phyloP scores from a whole-genome alignment of 768 basidiomycete genomes.

The Tulasnella sp. region DNA sequence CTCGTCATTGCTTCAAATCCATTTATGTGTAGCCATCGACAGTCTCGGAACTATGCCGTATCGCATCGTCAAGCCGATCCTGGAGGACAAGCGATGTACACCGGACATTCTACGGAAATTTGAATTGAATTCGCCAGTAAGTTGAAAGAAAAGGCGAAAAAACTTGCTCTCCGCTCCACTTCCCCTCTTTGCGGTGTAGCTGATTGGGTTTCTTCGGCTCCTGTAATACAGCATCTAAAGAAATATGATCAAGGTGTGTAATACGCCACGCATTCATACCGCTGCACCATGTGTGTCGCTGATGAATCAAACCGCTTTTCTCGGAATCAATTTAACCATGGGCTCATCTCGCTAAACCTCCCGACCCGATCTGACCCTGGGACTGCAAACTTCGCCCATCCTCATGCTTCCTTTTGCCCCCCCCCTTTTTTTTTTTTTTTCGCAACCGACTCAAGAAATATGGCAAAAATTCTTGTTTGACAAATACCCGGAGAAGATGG shows the following conservation, averaged over 20 bases:
- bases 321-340: no score
- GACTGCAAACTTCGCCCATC: no score
- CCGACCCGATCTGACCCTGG: no score
- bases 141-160: slow-evolving; percentile 25
- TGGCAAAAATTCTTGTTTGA: slow-evolving; percentile 43
- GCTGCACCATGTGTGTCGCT: no score
- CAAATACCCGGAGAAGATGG: slow-evolving; percentile 44
- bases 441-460: slow-evolving; percentile 19
- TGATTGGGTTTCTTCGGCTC: not conserved
- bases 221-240: slow-evolving; percentile 4
- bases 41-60: slow-evolving; percentile 50
- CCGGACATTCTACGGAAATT: slow-evolving; percentile 58
- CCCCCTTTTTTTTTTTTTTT: no score
- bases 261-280: not conserved
- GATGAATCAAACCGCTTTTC: no score
- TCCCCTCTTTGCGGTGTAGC: not conserved
- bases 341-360: no score
- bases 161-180: not conserved
- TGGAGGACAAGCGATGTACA: slow-evolving; percentile 49
- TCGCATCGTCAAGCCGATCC: slow-evolving; percentile 57
- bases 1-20: not conserved
- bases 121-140: slow-evolving; percentile 61
- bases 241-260: slow-evolving; percentile 14
- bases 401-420: no score
- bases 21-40: slow-evolving; percentile 40